phyloP scores from a whole-genome alignment of 2,329 filamentous ascomycete genomes.

The Hypoxylon rubiginosum region DNA sequence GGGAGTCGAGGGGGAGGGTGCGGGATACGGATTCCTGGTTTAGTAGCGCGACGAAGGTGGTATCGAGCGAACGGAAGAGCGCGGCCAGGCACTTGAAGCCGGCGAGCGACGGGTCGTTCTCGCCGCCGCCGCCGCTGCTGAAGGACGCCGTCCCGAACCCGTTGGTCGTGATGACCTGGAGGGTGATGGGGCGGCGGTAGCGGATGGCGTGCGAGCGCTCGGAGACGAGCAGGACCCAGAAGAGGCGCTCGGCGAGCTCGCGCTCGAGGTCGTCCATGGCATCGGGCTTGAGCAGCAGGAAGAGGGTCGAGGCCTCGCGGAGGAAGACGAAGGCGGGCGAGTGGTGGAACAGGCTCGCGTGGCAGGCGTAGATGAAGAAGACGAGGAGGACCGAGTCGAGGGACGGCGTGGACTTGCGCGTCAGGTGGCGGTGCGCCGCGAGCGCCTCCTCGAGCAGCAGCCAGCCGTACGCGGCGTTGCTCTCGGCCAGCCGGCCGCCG shows the following conservation, averaged over 20 bases:
- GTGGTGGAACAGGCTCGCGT: constrained; percentile 58
- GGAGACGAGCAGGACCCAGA: constrained; percentile 61
- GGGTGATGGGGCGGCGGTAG: constrained; percentile 59
- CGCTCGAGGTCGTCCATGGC: constrained; percentile 42
- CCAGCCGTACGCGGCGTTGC: constrained; percentile 56
- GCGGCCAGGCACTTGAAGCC: constrained; percentile 59
- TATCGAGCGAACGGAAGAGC: constrained; percentile 59
- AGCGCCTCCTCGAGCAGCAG: constrained; percentile 56
- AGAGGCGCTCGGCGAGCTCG: constrained; percentile 56
- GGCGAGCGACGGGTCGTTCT: constrained; percentile 51
- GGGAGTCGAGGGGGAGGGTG: constrained; percentile 50
- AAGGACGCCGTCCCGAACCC: constrained; percentile 49
- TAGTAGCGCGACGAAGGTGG: constrained; percentile 57
- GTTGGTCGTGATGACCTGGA: constrained; percentile 58
- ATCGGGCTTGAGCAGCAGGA: constrained; percentile 53
- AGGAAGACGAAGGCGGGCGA: constrained; percentile 61
- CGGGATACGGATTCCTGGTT: constrained; percentile 56
- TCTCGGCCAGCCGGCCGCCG: constrained; percentile 52
- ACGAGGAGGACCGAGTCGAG: constrained; percentile 57
- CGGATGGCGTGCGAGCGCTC: constrained; percentile 61
- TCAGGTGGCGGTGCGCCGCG: constrained; percentile 53
- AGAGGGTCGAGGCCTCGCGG: constrained; percentile 59
- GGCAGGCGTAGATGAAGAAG: constrained; percentile 62
- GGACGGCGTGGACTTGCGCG: constrained; percentile 53
- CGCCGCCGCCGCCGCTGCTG: no score